A percentile compares a stretch with the other conserved stretches of the same genome.
Evolutionary conservation across 225 moss, liverwort and hornwort species (phyloP).

Genomic region (Takakia lepidozioides): DNA sequence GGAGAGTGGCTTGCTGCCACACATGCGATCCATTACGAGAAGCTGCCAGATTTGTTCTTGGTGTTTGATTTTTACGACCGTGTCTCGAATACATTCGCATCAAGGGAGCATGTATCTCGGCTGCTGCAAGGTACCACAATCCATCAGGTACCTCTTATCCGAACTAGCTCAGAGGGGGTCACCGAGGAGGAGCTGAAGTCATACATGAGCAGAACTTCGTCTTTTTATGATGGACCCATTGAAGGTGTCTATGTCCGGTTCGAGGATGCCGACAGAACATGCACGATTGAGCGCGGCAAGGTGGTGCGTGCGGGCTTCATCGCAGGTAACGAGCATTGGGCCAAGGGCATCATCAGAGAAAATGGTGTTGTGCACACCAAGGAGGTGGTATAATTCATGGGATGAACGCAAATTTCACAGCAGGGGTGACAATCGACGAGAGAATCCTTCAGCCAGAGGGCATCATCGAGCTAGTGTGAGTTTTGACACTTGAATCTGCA

Average conservation of each 20-base stretch:
- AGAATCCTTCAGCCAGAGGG: too few species aligned
- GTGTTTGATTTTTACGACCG: slow-evolving; percentile 70
- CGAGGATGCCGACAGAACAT: slow-evolving; percentile 25
- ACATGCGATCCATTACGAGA: slow-evolving; percentile 54
- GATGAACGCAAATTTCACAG: too few species aligned
- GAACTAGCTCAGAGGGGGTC: slow-evolving; percentile 1
- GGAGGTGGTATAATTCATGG: too few species aligned
- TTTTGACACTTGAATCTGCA: too few species aligned
- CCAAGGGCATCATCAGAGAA: slow-evolving; percentile 16
- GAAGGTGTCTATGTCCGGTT: slow-evolving; percentile 63
- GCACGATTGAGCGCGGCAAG: slow-evolving; percentile 46
- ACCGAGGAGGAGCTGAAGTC: slow-evolving; percentile 16
- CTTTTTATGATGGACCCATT: slow-evolving; percentile 39
- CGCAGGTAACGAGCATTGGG: slow-evolving; percentile 56
- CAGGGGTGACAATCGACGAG: too few species aligned
- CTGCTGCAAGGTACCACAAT: slow-evolving; percentile 26
- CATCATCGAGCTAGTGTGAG: too few species aligned
- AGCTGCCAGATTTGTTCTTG: slow-evolving; percentile 53
- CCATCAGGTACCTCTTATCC: slow-evolving; percentile 33
- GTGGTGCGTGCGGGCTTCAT: slow-evolving; percentile 61
- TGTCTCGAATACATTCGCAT: slow-evolving; percentile 30
- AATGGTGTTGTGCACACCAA: slow-evolving; percentile 22
- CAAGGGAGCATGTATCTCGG: slow-evolving; percentile 32
- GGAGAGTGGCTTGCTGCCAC: slow-evolving; percentile 75
- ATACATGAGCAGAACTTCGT: slow-evolving; percentile 15